Conservation (phyloP, 148 eudicot genomes). For the Cornus controversa region DNA sequence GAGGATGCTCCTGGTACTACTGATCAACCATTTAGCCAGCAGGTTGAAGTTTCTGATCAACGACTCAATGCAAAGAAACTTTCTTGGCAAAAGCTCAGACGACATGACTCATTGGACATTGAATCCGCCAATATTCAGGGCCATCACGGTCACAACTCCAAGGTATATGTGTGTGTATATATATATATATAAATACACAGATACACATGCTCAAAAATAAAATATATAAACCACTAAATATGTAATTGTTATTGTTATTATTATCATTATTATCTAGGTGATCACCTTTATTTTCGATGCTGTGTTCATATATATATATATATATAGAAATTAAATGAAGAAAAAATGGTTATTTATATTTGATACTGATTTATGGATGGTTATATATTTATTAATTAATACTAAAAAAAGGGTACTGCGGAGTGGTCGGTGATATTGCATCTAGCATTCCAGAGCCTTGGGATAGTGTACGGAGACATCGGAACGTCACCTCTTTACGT, state of each 20-base stretch:
- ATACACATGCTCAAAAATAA: too few species aligned
- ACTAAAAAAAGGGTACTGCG: neutral
- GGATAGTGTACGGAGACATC: constrained; percentile 41
- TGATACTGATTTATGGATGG: too few species aligned
- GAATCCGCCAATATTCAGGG: constrained; percentile 34
- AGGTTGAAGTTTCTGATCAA: too few species aligned
- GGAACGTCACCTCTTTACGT: constrained; percentile 51
- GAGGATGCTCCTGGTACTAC: neutral
- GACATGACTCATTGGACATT: constrained; percentile 39
- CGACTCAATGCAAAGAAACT: neutral
- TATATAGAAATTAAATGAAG: too few species aligned
- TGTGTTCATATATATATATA: too few species aligned
- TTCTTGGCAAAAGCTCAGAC: neutral
- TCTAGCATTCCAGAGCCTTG: constrained; percentile 46
- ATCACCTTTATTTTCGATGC: too few species aligned
- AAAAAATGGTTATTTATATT: too few species aligned
- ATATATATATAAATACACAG: neutral
- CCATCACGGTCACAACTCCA: constrained; percentile 15
- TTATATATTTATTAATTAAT: too few species aligned
- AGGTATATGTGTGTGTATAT: constrained; percentile 6
- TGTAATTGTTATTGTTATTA: too few species aligned
- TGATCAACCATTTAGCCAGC: neutral
- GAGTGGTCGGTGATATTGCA: constrained; percentile 28
- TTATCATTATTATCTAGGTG: neutral
- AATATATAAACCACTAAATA: too few species aligned